Evolutionary conservation across 140 eudicot species (phyloP).

Genomic region (Oenanthe javanica): DNA sequence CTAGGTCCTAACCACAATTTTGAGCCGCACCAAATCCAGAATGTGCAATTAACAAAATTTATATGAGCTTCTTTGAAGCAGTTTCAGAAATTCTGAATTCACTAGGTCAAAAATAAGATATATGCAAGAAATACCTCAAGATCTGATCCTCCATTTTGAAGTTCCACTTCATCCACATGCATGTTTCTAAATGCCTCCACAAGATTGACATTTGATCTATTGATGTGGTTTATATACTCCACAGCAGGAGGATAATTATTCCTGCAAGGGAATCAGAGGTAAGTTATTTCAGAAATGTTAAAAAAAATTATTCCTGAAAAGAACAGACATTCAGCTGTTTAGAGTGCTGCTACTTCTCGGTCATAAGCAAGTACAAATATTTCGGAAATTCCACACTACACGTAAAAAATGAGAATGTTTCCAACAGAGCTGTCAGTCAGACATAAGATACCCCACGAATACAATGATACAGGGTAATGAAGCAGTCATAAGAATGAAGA

Average conservation of each 20-base stretch:
- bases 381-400: not conserved
- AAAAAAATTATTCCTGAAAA: not conserved
- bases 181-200: conserved; percentile 80
- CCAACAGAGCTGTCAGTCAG: not conserved
- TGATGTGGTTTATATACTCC: conserved; percentile 68
- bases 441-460: not conserved
- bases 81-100: not conserved
- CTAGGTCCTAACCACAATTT: not conserved
- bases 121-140: not conserved
- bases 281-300: not conserved
- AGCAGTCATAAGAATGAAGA: not conserved
- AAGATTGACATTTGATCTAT: conserved; percentile 63
- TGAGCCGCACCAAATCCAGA: not conserved
- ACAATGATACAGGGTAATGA: conserved; percentile 4
- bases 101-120: not conserved
- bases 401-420: not conserved
- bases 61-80: not conserved
- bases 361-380: not conserved
- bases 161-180: conserved; percentile 69
- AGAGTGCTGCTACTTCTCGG: not conserved
- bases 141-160: conserved; percentile 73
- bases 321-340: not conserved
- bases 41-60: not conserved
- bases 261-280: conserved; percentile 37
- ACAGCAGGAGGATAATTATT: conserved; percentile 74